Percentiles rank a stretch among this genome's conserved stretches.
These are phyloP conservation scores for Phytophthora sp. DNA, from an alignment of 352 stramenopile species.

Conservation along the genomic window DNA sequence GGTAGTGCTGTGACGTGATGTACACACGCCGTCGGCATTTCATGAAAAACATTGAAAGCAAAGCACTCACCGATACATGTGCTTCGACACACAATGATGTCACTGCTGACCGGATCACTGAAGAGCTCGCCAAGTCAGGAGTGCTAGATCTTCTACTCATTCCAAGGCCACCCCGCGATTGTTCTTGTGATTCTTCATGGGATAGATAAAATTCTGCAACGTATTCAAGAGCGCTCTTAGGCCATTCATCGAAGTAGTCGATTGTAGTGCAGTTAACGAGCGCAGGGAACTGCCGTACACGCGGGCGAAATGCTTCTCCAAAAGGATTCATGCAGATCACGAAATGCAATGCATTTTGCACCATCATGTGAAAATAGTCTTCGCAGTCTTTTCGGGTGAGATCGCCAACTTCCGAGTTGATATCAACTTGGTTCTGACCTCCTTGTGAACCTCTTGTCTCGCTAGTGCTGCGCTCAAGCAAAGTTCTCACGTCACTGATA, in stretches of 20 bases:
- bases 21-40: constrained; percentile 52
- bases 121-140: constrained; percentile 9
- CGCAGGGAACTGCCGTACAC: constrained; percentile 92
- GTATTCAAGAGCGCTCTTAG: constrained; percentile 82
- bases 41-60: constrained; percentile 43
- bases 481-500: constrained; percentile 56
- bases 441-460: constrained; percentile 7
- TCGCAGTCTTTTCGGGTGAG: constrained; percentile 79
- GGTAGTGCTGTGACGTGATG: constrained; percentile 86
- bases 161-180: not conserved
- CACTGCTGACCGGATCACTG: constrained; percentile 37
- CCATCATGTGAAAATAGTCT: constrained; percentile 78
- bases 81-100: constrained; percentile 58
- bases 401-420: constrained; percentile 6
- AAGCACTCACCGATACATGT: constrained; percentile 43
- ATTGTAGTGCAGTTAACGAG: constrained; percentile 95
- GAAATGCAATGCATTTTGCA: constrained; percentile 89
- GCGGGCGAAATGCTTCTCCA: constrained; percentile 77
- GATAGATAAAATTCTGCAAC: constrained; percentile 72
- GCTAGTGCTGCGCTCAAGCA: constrained; percentile 31
- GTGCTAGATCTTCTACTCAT: constrained; percentile 2
- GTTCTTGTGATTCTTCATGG: constrained; percentile 12
- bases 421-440: not conserved
- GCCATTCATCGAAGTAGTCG: constrained; percentile 95
- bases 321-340: constrained; percentile 92